A percentile compares a stretch with the other conserved stretches of the same genome.
Conservation (phyloP, 768 basidiomycete genomes). For the Kwoniella dendrophila region DNA sequence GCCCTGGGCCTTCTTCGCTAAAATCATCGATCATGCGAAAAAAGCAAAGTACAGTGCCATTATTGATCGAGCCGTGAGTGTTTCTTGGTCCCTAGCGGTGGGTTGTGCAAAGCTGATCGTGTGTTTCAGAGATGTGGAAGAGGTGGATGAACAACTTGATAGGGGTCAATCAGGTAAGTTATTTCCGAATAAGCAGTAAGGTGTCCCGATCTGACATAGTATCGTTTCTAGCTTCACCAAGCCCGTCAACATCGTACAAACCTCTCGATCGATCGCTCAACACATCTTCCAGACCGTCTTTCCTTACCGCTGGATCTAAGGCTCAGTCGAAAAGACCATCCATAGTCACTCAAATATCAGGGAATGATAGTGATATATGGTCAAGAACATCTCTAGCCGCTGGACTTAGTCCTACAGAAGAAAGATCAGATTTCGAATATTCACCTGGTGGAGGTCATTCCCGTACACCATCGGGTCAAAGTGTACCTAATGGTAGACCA, state of each 20-base stretch:
- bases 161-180: slow-evolving; percentile 19
- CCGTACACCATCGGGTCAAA: slow-evolving; percentile 3
- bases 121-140: slow-evolving; percentile 33
- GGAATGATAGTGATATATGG: slow-evolving; percentile 34
- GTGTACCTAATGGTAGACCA: slow-evolving; percentile 8
- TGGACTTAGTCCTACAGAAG: slow-evolving; percentile 13
- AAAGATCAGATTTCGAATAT: slow-evolving; percentile 13
- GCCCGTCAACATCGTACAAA: slow-evolving; percentile 19
- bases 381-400: slow-evolving; percentile 6
- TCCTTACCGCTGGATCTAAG: slow-evolving; percentile 26
- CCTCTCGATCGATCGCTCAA: slow-evolving; percentile 16
- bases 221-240: slow-evolving; percentile 25
- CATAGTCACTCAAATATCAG: slow-evolving; percentile 35
- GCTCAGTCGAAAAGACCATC: slow-evolving; percentile 32
- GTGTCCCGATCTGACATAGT: not conserved
- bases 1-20: slow-evolving; percentile 31
- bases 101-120: not conserved
- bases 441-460: not conserved
- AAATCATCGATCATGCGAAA: slow-evolving; percentile 19
- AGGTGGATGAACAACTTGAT: slow-evolving; percentile 35
- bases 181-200: not conserved
- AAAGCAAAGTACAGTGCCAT: slow-evolving; percentile 37
- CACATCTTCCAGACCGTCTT: slow-evolving; percentile 24
- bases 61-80: slow-evolving; percentile 44
- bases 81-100: not conserved